phyloP scores from a whole-genome alignment of 140 eudicot species.

The Anethum foeniculum region DNA sequence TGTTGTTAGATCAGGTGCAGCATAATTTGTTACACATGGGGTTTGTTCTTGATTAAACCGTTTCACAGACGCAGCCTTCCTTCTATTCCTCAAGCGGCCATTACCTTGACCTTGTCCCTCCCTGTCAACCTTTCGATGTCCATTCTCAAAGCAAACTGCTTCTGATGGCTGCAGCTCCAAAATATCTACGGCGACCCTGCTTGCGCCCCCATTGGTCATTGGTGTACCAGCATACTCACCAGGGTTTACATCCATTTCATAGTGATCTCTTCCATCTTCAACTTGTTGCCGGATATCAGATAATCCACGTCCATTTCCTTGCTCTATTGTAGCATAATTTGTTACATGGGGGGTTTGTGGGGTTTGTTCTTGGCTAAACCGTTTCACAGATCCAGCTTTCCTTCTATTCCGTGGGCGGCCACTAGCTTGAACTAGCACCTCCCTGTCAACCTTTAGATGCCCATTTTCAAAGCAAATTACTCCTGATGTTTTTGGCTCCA shows the following conservation, averaged over 20 bases:
- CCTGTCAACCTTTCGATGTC: neutral
- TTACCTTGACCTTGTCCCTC: constrained; percentile 17
- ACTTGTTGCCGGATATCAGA: constrained; percentile 14
- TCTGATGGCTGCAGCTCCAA: constrained; percentile 22
- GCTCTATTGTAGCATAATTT: constrained; percentile 17
- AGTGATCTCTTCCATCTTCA: constrained; percentile 28
- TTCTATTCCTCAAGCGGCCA: constrained; percentile 40
- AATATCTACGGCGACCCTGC: constrained; percentile 13
- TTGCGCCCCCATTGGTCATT: constrained; percentile 19
- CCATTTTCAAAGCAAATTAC: neutral
- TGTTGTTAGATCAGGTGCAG: constrained; percentile 18
- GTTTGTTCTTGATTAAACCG: constrained; percentile 50
- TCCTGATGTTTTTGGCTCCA: constrained; percentile 19
- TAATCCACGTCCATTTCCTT: constrained; percentile 27
- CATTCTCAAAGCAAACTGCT: neutral
- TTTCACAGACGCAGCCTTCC: constrained; percentile 75
- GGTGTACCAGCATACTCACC: constrained; percentile 39
- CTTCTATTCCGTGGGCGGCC: constrained; percentile 45
- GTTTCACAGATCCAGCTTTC: constrained; percentile 69
- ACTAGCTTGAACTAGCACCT: constrained; percentile 18
- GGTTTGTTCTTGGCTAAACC: constrained; percentile 48
- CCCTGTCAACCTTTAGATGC: neutral
- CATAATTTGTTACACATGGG: constrained; percentile 11
- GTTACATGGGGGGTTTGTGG: neutral
- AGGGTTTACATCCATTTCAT: constrained; percentile 37